phyloP scores from a whole-genome alignment of 768 basidiomycete genomes.

The Panellus pusillus region DNA sequence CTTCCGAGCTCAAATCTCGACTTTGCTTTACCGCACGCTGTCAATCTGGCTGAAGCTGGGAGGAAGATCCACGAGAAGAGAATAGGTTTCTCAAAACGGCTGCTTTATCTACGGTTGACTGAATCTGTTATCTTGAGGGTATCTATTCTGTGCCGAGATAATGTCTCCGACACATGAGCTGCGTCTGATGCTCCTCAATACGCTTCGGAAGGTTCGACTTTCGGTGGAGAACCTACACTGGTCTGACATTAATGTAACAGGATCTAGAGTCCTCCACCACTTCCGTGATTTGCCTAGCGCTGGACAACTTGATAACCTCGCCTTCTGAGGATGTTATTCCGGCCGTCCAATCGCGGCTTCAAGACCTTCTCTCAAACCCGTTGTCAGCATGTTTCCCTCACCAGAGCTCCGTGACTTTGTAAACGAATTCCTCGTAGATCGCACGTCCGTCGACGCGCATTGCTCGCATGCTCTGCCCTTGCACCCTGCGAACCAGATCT shows the following conservation, averaged over 20 bases:
- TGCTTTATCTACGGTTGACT: not conserved
- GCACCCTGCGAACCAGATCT: constrained; percentile 47
- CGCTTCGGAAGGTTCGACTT: constrained; percentile 66
- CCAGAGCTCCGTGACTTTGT: constrained; percentile 3
- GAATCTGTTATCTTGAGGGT: constrained; percentile 48
- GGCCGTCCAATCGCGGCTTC: constrained; percentile 67
- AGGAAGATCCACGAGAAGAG: constrained; percentile 59
- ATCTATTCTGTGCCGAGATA: constrained; percentile 72
- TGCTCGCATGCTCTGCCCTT: constrained; percentile 58
- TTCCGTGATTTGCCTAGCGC: constrained; percentile 65
- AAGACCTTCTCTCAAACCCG: constrained; percentile 66
- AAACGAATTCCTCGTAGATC: constrained; percentile 38
- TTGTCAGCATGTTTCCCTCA: constrained; percentile 62
- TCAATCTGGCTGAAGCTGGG: constrained; percentile 75
- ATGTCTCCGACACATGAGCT: constrained; percentile 72
- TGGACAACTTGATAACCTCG: constrained; percentile 64
- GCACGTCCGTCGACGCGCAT: constrained; percentile 59
- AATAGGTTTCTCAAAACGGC: constrained; percentile 46
- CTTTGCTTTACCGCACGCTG: constrained; percentile 74
- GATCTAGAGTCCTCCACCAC: constrained; percentile 65
- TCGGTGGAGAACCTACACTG: not conserved
- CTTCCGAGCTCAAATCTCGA: constrained; percentile 49
- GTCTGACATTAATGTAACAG: constrained; percentile 34
- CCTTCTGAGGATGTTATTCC: constrained; percentile 72
- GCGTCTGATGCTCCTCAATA: constrained; percentile 83